phyloP scores from a whole-genome alignment of 331 rosid genomes.

The Saraca asoca region DNA sequence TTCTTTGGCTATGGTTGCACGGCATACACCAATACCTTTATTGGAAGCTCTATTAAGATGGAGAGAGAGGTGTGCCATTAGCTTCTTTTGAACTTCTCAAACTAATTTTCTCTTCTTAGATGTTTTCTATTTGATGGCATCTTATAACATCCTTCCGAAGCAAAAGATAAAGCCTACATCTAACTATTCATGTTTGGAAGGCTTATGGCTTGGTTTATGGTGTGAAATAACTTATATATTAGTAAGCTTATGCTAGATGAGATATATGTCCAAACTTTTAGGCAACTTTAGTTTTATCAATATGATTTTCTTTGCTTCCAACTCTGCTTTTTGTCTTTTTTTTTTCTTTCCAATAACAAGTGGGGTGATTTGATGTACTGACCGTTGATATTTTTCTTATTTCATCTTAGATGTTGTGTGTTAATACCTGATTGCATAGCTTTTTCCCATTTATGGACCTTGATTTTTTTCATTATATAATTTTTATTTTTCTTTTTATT shows the following conservation, averaged over 20 bases:
- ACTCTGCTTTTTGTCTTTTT: neutral
- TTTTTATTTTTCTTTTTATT: slow-evolving; percentile 21
- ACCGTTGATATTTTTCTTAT: neutral
- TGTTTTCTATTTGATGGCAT: neutral
- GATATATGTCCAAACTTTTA: neutral
- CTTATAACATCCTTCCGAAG: neutral
- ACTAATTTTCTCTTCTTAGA: neutral
- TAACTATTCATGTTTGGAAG: neutral
- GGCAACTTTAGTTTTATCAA: neutral
- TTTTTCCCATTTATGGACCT: neutral
- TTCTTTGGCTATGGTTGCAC: slow-evolving; percentile 96
- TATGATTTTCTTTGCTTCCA: neutral
- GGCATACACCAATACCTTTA: slow-evolving; percentile 96
- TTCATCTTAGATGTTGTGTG: neutral
- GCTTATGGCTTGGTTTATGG: neutral
- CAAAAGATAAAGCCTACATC: neutral
- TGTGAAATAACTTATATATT: neutral
- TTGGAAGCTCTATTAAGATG: slow-evolving; percentile 88
- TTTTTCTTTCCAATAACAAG: neutral
- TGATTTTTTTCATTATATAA: neutral
- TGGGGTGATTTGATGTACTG: neutral
- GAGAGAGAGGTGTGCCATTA: slow-evolving; percentile 70
- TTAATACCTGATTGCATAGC: neutral
- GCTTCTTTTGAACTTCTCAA: neutral
- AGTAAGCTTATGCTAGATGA: neutral